phyloP scores from a whole-genome alignment of 495 filamentous ascomycete genomes.

The Penicillium psychrofluorescens region DNA sequence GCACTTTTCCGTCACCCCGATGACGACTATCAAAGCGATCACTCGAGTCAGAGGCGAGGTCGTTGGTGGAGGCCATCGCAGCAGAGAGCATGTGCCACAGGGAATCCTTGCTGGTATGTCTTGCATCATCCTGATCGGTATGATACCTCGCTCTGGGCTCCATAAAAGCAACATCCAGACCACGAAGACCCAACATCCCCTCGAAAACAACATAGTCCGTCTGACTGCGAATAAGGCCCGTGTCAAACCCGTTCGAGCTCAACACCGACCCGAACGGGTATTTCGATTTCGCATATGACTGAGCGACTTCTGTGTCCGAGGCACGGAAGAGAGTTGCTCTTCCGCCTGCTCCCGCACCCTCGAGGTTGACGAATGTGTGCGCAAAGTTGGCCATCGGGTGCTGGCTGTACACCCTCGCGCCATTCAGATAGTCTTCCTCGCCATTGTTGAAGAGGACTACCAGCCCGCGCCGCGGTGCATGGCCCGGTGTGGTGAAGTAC shows the following conservation, averaged over 20 bases:
- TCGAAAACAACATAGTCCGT: slow-evolving; percentile 89
- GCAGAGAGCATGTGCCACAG: slow-evolving; percentile 93
- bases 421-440: slow-evolving; percentile 90
- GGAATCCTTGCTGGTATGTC: slow-evolving; percentile 66
- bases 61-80: slow-evolving; percentile 62
- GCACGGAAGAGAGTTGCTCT: slow-evolving; percentile 79
- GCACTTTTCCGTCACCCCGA: slow-evolving; percentile 53
- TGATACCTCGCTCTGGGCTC: slow-evolving; percentile 84
- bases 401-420: slow-evolving; percentile 76
- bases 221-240: slow-evolving; percentile 67
- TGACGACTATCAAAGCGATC: slow-evolving; percentile 56
- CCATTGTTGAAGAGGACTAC: slow-evolving; percentile 90
- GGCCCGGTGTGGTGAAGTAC: slow-evolving; percentile 73
- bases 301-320: slow-evolving; percentile 81
- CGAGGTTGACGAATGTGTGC: slow-evolving; percentile 86
- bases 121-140: slow-evolving; percentile 79
- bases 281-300: slow-evolving; percentile 59
- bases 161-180: slow-evolving; percentile 87
- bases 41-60: slow-evolving; percentile 62
- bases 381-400: slow-evolving; percentile 71
- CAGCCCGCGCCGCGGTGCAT: slow-evolving; percentile 71
- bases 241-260: slow-evolving; percentile 73
- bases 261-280: slow-evolving; percentile 81
- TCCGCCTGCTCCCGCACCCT: slow-evolving; percentile 91
- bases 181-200: slow-evolving; percentile 72